Evolutionary conservation across 2,329 filamentous ascomycete species (phyloP), one percentile per base, ranked within the genome.

Genomic region (Penicillium sp.): DNA sequence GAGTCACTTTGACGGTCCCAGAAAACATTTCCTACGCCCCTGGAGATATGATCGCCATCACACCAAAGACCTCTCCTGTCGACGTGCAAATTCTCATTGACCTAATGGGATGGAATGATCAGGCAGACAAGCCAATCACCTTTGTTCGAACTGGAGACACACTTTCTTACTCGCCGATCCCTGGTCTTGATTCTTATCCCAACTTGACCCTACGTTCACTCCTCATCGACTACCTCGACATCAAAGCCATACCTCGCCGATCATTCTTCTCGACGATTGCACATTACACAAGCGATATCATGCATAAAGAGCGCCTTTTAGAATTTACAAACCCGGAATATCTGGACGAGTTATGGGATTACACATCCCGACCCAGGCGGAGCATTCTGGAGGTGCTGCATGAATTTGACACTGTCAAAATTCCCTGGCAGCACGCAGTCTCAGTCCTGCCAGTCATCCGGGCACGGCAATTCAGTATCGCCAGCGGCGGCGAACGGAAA

Each of bases 391-490:
- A 98, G 66, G 84, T 95, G 3, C 76, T 98, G 18, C 83, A 91
- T 41, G 93, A 98, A 54, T 98, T 98, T 56, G 78, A 85, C 28
- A 84, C 80, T 0, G 84, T 97, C 39, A 83, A 83, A 47, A 80
- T 98, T 2, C 90, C 93, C 0, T 86, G 83, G 67, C 73, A 84
- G 39, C 80, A 83, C 33, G 75, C 84, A 1, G 75, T 86, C 7
- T 80, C 83, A 38, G 74, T 90, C 11, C 83, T 98, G 39, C 93
- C 93, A 0, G 57, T 83, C 3, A 83, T 97, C 32, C 82, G 88
- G n/a, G 85, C 83, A n/a, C 79, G 93, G 4, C 86, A 94, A 54
- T 98, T 95, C 62, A 96, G 90, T 64, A 90, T 97, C 45, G 87
- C 88, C 21, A 93, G 86, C 48, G 84, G 85, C 5, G 83, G 81